Percentiles rank a stretch among this genome's conserved stretches.
Conservation (phyloP, 129 eudicot species). For the Saussurea involucrata region DNA sequence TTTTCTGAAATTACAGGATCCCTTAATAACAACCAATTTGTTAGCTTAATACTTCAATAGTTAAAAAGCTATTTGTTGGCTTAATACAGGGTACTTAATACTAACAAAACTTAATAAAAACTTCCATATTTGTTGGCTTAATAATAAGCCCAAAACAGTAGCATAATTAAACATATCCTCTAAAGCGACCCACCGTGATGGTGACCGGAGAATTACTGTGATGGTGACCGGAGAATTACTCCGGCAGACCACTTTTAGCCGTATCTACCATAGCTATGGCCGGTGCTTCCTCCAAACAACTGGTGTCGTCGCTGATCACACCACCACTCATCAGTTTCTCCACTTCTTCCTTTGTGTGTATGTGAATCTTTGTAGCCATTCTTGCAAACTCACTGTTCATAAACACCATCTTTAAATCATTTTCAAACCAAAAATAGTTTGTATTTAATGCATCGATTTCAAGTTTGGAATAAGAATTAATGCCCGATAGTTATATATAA, state of each 20-base stretch:
- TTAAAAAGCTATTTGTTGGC: not conserved
- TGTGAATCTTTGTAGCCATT: conserved; percentile 78
- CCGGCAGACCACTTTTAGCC: conserved; percentile 34
- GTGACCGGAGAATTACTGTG: not conserved
- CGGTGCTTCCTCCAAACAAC: conserved; percentile 93
- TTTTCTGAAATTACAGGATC: not conserved
- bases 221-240: conserved; percentile 13
- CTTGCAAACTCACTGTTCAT: conserved; percentile 66
- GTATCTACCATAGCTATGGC: conserved; percentile 48
- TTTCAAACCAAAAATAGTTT: no score
- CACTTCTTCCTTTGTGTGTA: conserved; percentile 87
- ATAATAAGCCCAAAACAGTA: conserved; percentile 4
- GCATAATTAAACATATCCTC: conserved; percentile 18
- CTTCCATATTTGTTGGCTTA: conserved; percentile 8
- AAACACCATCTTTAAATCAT: no score
- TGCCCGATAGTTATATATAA: not conserved
- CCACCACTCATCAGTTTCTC: conserved; percentile 82
- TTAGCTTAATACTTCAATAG: not conserved
- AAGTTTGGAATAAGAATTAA: not conserved
- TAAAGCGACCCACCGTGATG: not conserved
- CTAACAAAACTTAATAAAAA: conserved; percentile 7
- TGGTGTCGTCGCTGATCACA: conserved; percentile 70
- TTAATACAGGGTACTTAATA: not conserved
- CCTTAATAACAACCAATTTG: not conserved
- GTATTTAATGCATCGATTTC: not conserved